Conservation (phyloP, 331 rosid species). For the Malus hybrid region DNA sequence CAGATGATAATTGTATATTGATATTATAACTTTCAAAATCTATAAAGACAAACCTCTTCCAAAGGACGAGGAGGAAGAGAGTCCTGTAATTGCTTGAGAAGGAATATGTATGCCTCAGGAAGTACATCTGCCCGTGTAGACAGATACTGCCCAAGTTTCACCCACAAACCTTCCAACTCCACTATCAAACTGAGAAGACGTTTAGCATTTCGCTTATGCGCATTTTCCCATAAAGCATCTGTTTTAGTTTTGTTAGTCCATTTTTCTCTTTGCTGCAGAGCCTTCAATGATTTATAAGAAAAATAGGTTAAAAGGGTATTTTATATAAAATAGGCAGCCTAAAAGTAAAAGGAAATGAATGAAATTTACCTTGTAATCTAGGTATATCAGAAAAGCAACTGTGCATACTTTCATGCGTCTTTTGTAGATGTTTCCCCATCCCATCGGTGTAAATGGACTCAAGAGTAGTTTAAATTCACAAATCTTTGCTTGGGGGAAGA, state of each 20-base stretch:
- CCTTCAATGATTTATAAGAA: slow-evolving; percentile 27
- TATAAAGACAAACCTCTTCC: slow-evolving; percentile 54
- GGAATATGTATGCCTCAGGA: slow-evolving; percentile 68
- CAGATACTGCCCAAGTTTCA: slow-evolving; percentile 93
- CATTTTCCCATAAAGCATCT: slow-evolving; percentile 70
- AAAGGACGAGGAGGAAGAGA: slow-evolving; percentile 98
- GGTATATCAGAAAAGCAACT: slow-evolving; percentile 59
- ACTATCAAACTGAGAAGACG: slow-evolving; percentile 66
- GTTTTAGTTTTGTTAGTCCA: slow-evolving; percentile 55
- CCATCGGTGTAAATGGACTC: slow-evolving; percentile 38
- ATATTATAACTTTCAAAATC: neutral
- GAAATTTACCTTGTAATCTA: slow-evolving; percentile 81
- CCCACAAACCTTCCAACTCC: slow-evolving; percentile 98
- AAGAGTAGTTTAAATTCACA: slow-evolving; percentile 9
- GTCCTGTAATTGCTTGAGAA: slow-evolving; percentile 87
- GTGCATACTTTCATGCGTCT: slow-evolving; percentile 75
- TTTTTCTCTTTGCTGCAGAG: slow-evolving; percentile 79
- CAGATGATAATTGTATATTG: neutral
- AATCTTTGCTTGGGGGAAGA: slow-evolving; percentile 1
- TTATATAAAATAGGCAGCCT: neutral
- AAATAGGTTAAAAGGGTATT: slow-evolving; percentile 2
- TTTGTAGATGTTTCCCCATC: slow-evolving; percentile 61
- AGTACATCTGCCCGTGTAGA: slow-evolving; percentile 99
- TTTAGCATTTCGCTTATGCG: slow-evolving; percentile 90
- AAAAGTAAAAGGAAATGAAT: slow-evolving; percentile 1